These are phyloP conservation scores for Tolypocladium sp. DNA, from an alignment of 2,329 filamentous ascomycete genomes.

Conservation along the genomic window DNA sequence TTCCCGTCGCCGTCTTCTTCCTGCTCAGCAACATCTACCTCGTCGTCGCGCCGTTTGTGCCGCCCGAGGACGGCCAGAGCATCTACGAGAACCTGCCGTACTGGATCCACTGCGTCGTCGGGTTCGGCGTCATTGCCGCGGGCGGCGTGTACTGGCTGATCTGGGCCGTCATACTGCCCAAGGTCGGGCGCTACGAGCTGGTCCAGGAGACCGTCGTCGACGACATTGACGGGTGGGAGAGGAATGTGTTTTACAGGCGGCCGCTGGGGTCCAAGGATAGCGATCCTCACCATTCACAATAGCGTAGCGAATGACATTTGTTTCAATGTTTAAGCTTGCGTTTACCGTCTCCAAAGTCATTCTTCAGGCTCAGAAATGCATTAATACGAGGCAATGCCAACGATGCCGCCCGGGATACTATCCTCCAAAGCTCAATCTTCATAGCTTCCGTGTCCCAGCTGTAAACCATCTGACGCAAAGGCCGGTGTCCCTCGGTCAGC, in stretches of 20 bases:
- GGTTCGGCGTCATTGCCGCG: constrained; percentile 41
- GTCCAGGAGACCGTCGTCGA: constrained; percentile 45
- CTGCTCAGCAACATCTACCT: constrained; percentile 53
- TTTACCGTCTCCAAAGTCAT: too few relatives aligned
- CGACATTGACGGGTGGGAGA: constrained; percentile 54
- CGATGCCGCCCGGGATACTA: too few relatives aligned
- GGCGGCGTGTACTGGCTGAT: constrained; percentile 48
- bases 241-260: constrained; percentile 40
- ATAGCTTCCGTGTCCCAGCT: too few relatives aligned
- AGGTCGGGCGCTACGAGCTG: constrained; percentile 44
- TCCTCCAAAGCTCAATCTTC: too few relatives aligned
- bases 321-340: not conserved
- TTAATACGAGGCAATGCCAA: too few relatives aligned
- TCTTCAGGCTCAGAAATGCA: too few relatives aligned
- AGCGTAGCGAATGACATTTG: not conserved
- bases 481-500: not conserved
- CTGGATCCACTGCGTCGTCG: constrained; percentile 49
- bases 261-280: constrained; percentile 16
- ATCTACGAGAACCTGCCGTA: constrained; percentile 46
- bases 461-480: too few relatives aligned
- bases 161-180: constrained; percentile 44
- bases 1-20: constrained; percentile 49
- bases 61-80: constrained; percentile 40
- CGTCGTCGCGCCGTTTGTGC: constrained; percentile 49
- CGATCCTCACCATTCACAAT: not conserved